Percentiles rank a stretch among this genome's conserved stretches.
phyloP scores from a whole-genome alignment of 1,139 yeast genomes.

The Yamadazyma aaseri region DNA sequence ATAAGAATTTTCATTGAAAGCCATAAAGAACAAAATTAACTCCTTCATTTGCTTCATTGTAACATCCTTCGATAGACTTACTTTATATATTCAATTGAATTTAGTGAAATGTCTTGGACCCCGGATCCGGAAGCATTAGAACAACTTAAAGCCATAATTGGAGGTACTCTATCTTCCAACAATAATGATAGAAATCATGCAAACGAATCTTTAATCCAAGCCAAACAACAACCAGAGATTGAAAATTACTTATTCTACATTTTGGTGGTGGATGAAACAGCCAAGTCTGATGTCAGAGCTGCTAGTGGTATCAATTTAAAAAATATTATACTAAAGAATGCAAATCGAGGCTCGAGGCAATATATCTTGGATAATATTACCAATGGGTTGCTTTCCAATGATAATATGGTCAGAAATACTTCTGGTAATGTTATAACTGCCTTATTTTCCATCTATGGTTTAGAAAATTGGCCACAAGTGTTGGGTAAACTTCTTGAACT shows the following conservation, averaged over 20 bases:
- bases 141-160: constrained; percentile 62
- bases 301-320: constrained; percentile 87
- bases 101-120: constrained; percentile 47
- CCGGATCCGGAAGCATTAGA: constrained; percentile 61
- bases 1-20: too few species aligned
- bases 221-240: constrained; percentile 69
- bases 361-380: constrained; percentile 65
- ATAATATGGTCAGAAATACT: constrained; percentile 71
- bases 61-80: too few species aligned
- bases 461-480: constrained; percentile 71
- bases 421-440: constrained; percentile 91
- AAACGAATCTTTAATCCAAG: constrained; percentile 63
- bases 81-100: too few species aligned
- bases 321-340: constrained; percentile 55
- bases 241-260: constrained; percentile 76
- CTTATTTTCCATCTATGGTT: constrained; percentile 69
- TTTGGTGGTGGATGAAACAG: constrained; percentile 51
- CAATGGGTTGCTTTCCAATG: constrained; percentile 63
- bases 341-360: constrained; percentile 29
- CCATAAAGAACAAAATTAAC: too few species aligned
- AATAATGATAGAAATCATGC: constrained; percentile 58
- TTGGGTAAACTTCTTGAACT: constrained; percentile 66
- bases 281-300: constrained; percentile 66
- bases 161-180: constrained; percentile 64
- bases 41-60: too few species aligned